A percentile compares a stretch with the other conserved stretches of the same genome.
Conservation (phyloP, 257 asterid species). For the Striga asiatica region DNA sequence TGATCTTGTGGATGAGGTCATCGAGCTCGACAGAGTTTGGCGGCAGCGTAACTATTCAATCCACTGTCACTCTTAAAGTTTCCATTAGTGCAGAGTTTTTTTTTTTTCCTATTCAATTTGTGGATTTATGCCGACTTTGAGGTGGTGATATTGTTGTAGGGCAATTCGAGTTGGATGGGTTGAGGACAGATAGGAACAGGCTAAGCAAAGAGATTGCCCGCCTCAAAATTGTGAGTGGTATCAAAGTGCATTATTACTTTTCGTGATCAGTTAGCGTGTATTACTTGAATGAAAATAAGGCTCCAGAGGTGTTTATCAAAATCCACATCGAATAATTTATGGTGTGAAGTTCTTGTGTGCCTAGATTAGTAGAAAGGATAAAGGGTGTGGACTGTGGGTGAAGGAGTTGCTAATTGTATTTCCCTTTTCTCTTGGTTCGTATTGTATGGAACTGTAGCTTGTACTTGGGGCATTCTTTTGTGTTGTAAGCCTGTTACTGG, state of each 20-base stretch:
- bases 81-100: neutral
- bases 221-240: constrained; percentile 73
- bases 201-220: constrained; percentile 63
- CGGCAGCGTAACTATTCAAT: constrained; percentile 79
- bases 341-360: neutral
- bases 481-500: too few relatives aligned
- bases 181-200: constrained; percentile 63
- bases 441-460: neutral
- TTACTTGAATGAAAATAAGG: neutral
- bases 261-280: neutral
- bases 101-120: neutral
- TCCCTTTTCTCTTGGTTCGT: neutral
- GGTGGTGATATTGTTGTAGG: constrained; percentile 40
- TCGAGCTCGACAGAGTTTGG: constrained; percentile 68
- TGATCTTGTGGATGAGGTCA: constrained; percentile 66
- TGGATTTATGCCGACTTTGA: neutral
- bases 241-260: neutral
- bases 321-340: neutral
- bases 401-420: neutral
- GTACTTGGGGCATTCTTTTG: too few relatives aligned
- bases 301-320: neutral
- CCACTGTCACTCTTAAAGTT: neutral
- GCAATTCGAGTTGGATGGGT: constrained; percentile 67
- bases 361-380: too few relatives aligned
- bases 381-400: neutral